A percentile compares a stretch with the other conserved stretches of the same genome.
Evolutionary conservation across 2,329 filamentous ascomycete genomes (phyloP).

Genomic region (Cryphonectria parasitica): DNA sequence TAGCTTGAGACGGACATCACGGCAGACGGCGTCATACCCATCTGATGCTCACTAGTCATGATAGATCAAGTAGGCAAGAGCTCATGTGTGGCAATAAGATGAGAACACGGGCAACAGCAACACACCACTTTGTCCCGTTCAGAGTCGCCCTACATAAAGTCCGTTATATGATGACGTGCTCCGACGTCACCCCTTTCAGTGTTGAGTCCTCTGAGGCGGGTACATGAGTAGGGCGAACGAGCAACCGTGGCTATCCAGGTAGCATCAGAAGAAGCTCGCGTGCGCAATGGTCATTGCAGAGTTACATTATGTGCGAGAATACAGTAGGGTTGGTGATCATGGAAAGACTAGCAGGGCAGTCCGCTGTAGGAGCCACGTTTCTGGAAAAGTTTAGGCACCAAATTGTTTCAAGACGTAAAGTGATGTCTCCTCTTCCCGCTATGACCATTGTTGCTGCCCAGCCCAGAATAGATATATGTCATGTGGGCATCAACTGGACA

Average conservation of each 20-base stretch:
- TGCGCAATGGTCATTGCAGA: not conserved
- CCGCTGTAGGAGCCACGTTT: slow-evolving; percentile 3
- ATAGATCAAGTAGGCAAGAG: not conserved
- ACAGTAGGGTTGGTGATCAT: not conserved
- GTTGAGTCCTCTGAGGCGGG: not conserved
- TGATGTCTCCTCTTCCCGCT: not conserved
- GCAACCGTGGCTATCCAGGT: not conserved
- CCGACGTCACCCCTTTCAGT: not conserved
- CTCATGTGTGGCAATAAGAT: not conserved
- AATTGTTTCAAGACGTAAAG: slow-evolving; percentile 1
- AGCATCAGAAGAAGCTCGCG: not conserved
- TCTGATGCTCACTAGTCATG: not conserved
- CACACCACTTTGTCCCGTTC: not conserved
- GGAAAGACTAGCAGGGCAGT: slow-evolving; percentile 4
- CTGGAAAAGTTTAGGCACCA: not conserved
- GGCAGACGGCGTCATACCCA: not conserved
- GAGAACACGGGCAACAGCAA: not conserved
- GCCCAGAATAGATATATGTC: not conserved
- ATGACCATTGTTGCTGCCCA: slow-evolving; percentile 5
- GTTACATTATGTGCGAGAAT: not conserved
- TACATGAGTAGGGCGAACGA: not conserved
- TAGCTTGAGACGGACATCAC: not conserved
- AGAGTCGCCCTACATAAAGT: not conserved
- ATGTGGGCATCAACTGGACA: not conserved
- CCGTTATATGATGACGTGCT: not conserved